phyloP scores from a whole-genome alignment of 257 asterid genomes.

The Solanum tarapatanum region DNA sequence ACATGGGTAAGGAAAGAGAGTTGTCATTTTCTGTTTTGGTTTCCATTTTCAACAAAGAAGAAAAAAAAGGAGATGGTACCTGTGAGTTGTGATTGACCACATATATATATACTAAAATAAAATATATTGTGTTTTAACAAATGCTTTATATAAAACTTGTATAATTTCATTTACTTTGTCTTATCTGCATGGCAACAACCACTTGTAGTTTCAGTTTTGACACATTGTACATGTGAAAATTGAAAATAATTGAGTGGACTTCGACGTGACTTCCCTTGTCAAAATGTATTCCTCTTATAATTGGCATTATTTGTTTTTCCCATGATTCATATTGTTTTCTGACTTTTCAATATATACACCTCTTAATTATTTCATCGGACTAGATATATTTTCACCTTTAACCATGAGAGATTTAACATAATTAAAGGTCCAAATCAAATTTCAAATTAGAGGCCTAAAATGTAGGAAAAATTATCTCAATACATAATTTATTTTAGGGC shows the following conservation, averaged over 20 bases:
- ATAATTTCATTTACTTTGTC: not conserved
- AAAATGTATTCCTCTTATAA: not conserved
- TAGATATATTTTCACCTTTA: too few relatives aligned
- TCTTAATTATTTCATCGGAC: too few relatives aligned
- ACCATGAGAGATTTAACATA: too few relatives aligned
- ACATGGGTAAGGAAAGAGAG: not conserved
- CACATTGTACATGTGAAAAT: not conserved
- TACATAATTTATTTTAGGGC: too few relatives aligned
- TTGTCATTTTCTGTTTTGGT: not conserved
- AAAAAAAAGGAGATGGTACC: not conserved
- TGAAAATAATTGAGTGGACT: not conserved
- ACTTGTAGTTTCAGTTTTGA: not conserved
- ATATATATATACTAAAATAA: not conserved
- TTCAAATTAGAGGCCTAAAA: too few relatives aligned
- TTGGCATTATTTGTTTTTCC: too few relatives aligned
- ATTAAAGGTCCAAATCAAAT: too few relatives aligned
- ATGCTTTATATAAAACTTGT: not conserved
- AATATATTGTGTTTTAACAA: not conserved
- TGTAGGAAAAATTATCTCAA: too few relatives aligned
- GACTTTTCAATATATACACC: not conserved
- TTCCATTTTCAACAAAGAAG: not conserved
- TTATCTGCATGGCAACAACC: too few relatives aligned
- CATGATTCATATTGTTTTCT: not conserved
- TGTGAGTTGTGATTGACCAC: not conserved
- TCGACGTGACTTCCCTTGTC: not conserved